Evolutionary conservation across 352 stramenopile genomes (phyloP).

Genomic region (Pythium aquatile): DNA sequence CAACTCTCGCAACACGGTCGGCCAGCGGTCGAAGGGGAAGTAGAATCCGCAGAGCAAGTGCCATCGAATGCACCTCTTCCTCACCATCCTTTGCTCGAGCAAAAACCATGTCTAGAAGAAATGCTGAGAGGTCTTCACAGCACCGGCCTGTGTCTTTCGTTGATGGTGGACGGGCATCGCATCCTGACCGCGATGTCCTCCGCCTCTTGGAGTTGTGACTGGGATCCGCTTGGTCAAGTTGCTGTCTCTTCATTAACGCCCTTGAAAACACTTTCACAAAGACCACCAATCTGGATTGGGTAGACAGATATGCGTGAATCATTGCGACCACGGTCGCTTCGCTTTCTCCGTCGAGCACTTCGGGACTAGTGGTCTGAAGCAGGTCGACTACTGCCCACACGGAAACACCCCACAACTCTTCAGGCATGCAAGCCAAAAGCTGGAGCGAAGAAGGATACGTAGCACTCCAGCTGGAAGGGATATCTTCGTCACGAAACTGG

Average conservation of each 20-base stretch:
- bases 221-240: background rate
- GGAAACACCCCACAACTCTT: background rate
- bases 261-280: conserved; percentile 1
- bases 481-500: background rate
- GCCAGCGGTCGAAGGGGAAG: conserved; percentile 20
- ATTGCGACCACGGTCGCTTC: background rate
- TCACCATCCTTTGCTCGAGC: background rate
- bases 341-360: background rate
- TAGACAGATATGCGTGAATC: conserved; percentile 1
- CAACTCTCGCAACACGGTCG: conserved; percentile 21
- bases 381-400: background rate
- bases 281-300: background rate
- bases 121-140: conserved; percentile 16
- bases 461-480: background rate
- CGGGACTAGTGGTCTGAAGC: background rate
- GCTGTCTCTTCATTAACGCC: background rate
- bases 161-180: background rate
- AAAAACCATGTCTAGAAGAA: conserved; percentile 23
- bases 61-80: background rate
- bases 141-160: background rate
- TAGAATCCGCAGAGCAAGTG: conserved; percentile 23
- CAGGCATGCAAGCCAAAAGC: background rate
- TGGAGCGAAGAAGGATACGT: background rate
- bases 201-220: conserved; percentile 1
- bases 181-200: background rate